A percentile compares a stretch with the other conserved stretches of the same genome.
Evolutionary conservation across 2,329 filamentous ascomycete genomes (phyloP).

Genomic region (Pseudogymnoascus sp.): DNA sequence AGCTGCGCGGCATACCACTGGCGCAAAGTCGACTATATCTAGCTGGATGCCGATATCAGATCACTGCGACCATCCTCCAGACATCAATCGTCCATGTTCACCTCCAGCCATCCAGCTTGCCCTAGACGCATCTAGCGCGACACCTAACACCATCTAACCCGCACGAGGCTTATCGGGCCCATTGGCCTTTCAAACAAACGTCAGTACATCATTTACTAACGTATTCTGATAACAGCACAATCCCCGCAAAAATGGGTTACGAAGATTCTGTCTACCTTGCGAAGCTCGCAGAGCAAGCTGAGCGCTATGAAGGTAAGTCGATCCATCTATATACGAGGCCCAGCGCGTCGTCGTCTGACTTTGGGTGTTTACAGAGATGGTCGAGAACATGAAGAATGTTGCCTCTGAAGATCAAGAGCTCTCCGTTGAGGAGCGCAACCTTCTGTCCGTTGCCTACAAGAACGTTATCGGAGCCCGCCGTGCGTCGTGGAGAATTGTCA

Average conservation of each 20-base stretch:
- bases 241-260: slow-evolving; percentile 77
- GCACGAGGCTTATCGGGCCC: slow-evolving; percentile 1
- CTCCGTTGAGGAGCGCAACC: slow-evolving; percentile 94
- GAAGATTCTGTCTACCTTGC: slow-evolving; percentile 99
- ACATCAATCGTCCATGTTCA: slow-evolving; percentile 4
- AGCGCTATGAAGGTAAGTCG: slow-evolving; percentile 94
- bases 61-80: neutral
- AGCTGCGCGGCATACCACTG: neutral
- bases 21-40: neutral
- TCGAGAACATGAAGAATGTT: slow-evolving; percentile 99
- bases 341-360: slow-evolving; percentile 4
- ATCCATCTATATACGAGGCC: neutral
- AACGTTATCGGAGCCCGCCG: slow-evolving; percentile 97
- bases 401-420: slow-evolving; percentile 80
- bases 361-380: slow-evolving; percentile 65
- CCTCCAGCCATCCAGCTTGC: neutral
- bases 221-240: slow-evolving; percentile 5
- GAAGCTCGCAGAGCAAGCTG: slow-evolving; percentile 99
- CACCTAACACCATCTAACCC: slow-evolving; percentile 3
- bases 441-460: slow-evolving; percentile 98
- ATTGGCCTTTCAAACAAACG: slow-evolving; percentile 7
- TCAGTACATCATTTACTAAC: slow-evolving; percentile 7
- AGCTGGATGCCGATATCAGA: neutral
- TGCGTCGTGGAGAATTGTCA: slow-evolving; percentile 98
- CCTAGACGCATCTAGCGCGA: slow-evolving; percentile 6